Base-by-base conservation (phyloP, 2,329 filamentous ascomycete species). In the Colletotrichum scovillei region DNA sequence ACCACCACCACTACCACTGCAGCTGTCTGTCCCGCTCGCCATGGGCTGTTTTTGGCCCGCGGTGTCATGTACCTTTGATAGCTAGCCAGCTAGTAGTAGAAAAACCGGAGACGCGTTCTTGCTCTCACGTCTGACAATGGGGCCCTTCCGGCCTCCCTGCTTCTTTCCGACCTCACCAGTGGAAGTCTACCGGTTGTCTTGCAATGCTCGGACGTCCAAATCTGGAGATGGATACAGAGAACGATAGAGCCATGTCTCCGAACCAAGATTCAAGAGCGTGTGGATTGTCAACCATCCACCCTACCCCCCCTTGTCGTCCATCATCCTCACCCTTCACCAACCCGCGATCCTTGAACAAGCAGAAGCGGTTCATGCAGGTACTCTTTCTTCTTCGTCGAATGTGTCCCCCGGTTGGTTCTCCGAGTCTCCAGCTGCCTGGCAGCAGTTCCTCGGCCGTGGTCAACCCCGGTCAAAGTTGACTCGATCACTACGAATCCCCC, bases 361-460 rank as follows among this genome's bases (percentile, higher is more conserved):
- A 32, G 46, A 71, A 68, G 65, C 62, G 64, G 74, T 75, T 75
- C 74, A 74, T 75, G 74, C 74, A 75, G 72, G 74, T 74, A 71
- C 68, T 71, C 55, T 74, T 75, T 63, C 74, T 75, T 73, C 64
- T 74, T 63, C 64, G 49, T 26, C 24, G 32, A 57, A 11, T 30
- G 63, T 57, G 24, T 35, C 19, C 52, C 57, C 60, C 59, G 26
- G 65, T 52, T 38, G 26, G 65, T 58, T 63, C 69, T 28, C 19
- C 42, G 55, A 72, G 38, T 55, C 38, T 55, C 70, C 59, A 70
- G 70, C 62, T 70, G 70, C 60, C 70, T 73, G 70, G 69, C 69
- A 53, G 26, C 63, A 60, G 59, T 56, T 12, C 46, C 55, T 72
- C 64, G 69, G 69, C 64, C 65, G 69, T 69, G 69, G 64, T 69